phyloP scores from a whole-genome alignment of 371 early-diverging fungal genomes.

The Chytridiales sp. region DNA sequence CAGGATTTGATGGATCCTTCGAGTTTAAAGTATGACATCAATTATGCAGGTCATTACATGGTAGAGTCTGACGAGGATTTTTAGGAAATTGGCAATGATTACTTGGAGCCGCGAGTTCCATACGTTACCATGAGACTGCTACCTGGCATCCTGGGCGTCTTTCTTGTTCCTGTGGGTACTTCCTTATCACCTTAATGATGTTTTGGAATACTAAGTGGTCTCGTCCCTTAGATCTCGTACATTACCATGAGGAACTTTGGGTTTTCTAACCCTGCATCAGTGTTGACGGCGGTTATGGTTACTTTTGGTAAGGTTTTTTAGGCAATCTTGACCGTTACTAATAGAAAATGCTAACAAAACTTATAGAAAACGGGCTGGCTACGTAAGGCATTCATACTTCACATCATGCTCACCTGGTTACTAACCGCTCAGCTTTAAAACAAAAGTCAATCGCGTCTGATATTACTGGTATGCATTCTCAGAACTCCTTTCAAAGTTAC shows the following conservation, averaged over 20 bases:
- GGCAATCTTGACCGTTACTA: neutral
- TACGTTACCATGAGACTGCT: constrained; percentile 80
- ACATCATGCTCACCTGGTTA: too few species aligned
- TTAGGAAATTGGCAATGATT: constrained; percentile 56
- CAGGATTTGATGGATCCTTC: constrained; percentile 88
- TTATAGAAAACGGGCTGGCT: constrained; percentile 7
- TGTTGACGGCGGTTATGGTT: constrained; percentile 67
- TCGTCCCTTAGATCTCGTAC: constrained; percentile 59
- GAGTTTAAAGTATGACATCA: constrained; percentile 62
- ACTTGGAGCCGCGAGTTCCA: constrained; percentile 68
- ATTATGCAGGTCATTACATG: neutral
- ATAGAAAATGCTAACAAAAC: neutral
- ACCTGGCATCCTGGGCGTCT: constrained; percentile 69
- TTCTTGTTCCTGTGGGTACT: constrained; percentile 64
- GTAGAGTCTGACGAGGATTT: neutral
- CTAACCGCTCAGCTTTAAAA: too few species aligned
- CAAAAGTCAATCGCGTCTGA: constrained; percentile 72
- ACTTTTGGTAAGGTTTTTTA: constrained; percentile 41
- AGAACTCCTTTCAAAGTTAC: neutral
- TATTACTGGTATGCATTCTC: constrained; percentile 63
- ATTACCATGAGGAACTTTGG: constrained; percentile 76
- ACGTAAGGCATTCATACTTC: neutral
- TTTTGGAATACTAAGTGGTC: neutral
- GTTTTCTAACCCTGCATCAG: constrained; percentile 63
- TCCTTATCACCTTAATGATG: neutral